These are phyloP conservation scores for Conringia planisiliqua DNA, from an alignment of 345 rosid genomes.

Conservation along the genomic window DNA sequence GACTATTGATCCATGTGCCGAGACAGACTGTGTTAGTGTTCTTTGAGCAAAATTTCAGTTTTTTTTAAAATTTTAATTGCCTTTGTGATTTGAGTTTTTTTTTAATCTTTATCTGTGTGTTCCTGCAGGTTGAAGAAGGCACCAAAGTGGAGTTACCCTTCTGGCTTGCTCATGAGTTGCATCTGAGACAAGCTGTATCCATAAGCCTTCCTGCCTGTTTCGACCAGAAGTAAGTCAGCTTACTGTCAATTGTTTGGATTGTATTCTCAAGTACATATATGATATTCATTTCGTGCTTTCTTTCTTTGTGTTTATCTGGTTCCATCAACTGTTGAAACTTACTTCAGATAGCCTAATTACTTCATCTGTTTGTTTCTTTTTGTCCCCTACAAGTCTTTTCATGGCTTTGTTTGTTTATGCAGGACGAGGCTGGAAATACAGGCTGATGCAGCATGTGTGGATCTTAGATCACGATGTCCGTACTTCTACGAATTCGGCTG, in stretches of 20 bases:
- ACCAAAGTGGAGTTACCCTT: slow-evolving; percentile 63
- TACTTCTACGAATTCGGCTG: slow-evolving; percentile 85
- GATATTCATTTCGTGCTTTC: neutral
- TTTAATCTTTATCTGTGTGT: neutral
- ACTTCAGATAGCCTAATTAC: neutral
- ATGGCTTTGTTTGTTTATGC: slow-evolving; percentile 4
- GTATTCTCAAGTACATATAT: neutral
- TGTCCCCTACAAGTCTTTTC: neutral
- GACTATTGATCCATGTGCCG: slow-evolving; percentile 70
- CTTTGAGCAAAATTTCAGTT: neutral
- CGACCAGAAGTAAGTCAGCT: slow-evolving; percentile 54
- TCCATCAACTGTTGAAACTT: neutral
- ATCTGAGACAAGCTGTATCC: slow-evolving; percentile 62
- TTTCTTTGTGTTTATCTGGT: neutral
- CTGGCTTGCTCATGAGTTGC: slow-evolving; percentile 80
- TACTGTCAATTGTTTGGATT: neutral
- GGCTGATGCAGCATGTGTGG: slow-evolving; percentile 85
- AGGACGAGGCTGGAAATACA: slow-evolving; percentile 85
- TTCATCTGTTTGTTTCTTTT: neutral
- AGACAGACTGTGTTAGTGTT: slow-evolving; percentile 53
- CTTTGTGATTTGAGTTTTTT: neutral
- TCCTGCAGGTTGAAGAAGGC: slow-evolving; percentile 65
- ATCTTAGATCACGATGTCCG: slow-evolving; percentile 68
- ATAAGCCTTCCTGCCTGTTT: slow-evolving; percentile 66
- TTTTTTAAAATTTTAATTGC: no score